phyloP scores from a whole-genome alignment of 1,139 yeast genomes.

The Pneumocystis carinii region DNA sequence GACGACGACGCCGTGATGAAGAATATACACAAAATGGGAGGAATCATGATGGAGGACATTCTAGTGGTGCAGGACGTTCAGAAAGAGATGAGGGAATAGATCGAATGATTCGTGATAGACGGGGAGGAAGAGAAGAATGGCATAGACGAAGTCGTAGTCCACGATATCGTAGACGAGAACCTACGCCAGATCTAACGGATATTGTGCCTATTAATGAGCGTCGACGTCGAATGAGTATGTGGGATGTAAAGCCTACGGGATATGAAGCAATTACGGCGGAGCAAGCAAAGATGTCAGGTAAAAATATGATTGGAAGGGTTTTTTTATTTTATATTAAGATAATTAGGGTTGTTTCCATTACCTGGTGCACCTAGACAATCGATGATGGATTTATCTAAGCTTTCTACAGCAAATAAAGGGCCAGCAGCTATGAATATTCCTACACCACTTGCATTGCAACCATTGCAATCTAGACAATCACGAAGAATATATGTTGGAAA shows the following conservation, averaged over 20 bases:
- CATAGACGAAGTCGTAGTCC: constrained; percentile 11
- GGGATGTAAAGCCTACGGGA: constrained; percentile 67
- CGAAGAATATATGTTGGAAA: constrained; percentile 37
- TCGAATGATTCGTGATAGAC: not conserved
- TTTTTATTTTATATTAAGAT: not conserved
- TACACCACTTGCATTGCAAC: constrained; percentile 14
- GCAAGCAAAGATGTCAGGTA: constrained; percentile 66
- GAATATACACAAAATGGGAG: constrained; percentile 3
- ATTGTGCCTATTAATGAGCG: constrained; percentile 33
- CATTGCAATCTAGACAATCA: constrained; percentile 25
- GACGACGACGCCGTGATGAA: constrained; percentile 4
- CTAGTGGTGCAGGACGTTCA: constrained; percentile 1
- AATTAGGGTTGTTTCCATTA: constrained; percentile 39
- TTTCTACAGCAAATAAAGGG: constrained; percentile 39
- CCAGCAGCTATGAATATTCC: constrained; percentile 11
- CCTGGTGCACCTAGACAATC: constrained; percentile 50
- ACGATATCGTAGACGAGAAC: constrained; percentile 4
- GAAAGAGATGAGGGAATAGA: not conserved
- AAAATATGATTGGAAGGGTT: not conserved
- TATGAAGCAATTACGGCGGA: constrained; percentile 66
- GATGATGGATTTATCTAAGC: constrained; percentile 36
- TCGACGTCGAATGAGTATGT: constrained; percentile 36
- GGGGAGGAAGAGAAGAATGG: not conserved
- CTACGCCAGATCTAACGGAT: constrained; percentile 20
- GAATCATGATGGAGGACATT: constrained; percentile 3